A percentile compares a stretch with the other conserved stretches of the same genome.
phyloP scores from a whole-genome alignment of 139 green algal species.

The Yamagishiella unicocca region DNA sequence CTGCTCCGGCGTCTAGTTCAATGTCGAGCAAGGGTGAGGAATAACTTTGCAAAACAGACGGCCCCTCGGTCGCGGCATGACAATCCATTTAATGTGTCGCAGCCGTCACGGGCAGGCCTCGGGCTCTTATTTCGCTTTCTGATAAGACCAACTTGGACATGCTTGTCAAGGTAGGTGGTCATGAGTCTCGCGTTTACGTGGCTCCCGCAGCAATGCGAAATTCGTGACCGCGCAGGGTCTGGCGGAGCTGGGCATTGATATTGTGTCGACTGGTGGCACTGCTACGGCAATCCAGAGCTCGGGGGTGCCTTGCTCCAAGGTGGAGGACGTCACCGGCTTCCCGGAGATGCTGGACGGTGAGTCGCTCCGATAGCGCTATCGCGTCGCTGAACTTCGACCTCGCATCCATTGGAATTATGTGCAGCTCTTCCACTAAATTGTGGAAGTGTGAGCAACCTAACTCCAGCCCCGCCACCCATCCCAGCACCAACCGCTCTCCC shows the following conservation, averaged over 20 bases:
- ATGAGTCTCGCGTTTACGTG: neutral
- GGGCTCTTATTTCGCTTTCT: conserved; percentile 93
- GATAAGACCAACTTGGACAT: conserved; percentile 90
- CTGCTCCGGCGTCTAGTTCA: conserved; percentile 16
- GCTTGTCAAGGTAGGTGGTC: conserved; percentile 81
- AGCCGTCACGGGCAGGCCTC: conserved; percentile 1
- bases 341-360: conserved; percentile 98
- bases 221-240: conserved; percentile 75
- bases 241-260: conserved; percentile 85
- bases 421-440: too few species aligned
- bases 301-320: conserved; percentile 85
- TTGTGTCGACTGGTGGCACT: conserved; percentile 96
- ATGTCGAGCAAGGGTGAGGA: conserved; percentile 9
- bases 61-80: too few species aligned
- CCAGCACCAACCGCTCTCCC: too few species aligned
- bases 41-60: too few species aligned
- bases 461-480: too few species aligned
- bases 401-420: too few species aligned
- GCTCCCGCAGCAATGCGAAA: neutral
- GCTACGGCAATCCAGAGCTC: conserved; percentile 85
- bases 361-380: neutral
- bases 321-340: conserved; percentile 96
- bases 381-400: too few species aligned
- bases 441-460: too few species aligned
- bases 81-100: neutral